Percentiles rank a stretch among this genome's conserved stretches.
phyloP scores from a whole-genome alignment of 176 grass and related monocot species.

The Typha latifolia region DNA sequence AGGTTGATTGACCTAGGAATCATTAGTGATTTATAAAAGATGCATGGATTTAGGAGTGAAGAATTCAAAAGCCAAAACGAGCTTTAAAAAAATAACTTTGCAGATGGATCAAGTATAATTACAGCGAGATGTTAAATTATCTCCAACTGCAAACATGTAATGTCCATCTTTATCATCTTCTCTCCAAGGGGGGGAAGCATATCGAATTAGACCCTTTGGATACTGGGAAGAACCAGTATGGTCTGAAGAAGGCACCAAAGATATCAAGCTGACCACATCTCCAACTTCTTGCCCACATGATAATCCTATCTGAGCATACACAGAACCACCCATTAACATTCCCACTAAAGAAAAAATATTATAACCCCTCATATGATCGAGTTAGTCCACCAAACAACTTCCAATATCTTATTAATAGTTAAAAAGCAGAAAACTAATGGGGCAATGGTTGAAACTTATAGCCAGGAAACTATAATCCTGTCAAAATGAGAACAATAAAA shows the following conservation, averaged over 20 bases:
- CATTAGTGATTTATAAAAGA: background rate
- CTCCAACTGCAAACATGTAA: slow-evolving; percentile 24
- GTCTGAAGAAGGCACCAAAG: background rate
- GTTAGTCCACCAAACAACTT: background rate
- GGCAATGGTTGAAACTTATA: too few relatives aligned
- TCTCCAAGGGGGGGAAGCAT: slow-evolving; percentile 17
- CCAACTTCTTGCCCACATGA: slow-evolving; percentile 21
- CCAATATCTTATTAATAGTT: background rate
- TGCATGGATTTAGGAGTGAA: background rate
- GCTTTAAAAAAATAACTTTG: background rate
- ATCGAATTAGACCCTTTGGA: slow-evolving; percentile 1
- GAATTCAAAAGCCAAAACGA: background rate
- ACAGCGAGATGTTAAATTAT: slow-evolving; percentile 26
- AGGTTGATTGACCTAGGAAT: too few relatives aligned
- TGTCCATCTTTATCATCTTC: slow-evolving; percentile 22
- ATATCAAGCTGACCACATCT: slow-evolving; percentile 13
- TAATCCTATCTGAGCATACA: slow-evolving; percentile 23
- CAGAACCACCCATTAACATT: slow-evolving; percentile 15
- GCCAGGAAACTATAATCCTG: too few relatives aligned
- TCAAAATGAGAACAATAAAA: too few relatives aligned
- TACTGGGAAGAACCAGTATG: background rate
- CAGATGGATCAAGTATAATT: slow-evolving; percentile 8
- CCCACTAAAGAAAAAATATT: background rate
- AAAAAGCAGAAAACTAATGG: too few relatives aligned
- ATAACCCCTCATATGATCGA: background rate